A percentile compares a stretch with the other conserved stretches of the same genome.
These are phyloP conservation scores for Russula emetica DNA, from an alignment of 768 basidiomycete species.

Conservation along the genomic window DNA sequence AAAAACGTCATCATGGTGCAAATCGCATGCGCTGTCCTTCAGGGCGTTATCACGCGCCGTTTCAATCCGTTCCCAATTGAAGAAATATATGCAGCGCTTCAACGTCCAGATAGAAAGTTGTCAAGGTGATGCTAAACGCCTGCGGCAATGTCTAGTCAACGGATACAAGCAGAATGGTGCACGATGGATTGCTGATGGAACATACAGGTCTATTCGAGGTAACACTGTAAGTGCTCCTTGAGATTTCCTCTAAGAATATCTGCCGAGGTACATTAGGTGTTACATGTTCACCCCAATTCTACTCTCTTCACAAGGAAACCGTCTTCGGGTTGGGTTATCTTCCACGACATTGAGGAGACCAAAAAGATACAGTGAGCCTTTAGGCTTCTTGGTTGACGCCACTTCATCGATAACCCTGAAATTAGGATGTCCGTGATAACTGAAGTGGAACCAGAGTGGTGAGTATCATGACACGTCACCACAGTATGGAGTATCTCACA, in stretches of 20 bases:
- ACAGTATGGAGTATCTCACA: not conserved
- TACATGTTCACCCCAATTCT: slow-evolving; percentile 91
- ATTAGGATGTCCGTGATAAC: slow-evolving; percentile 85
- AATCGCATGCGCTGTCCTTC: slow-evolving; percentile 86
- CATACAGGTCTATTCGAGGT: slow-evolving; percentile 84
- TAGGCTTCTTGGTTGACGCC: not conserved
- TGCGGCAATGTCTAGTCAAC: slow-evolving; percentile 85
- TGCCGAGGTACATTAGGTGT: slow-evolving; percentile 44
- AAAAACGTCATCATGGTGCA: slow-evolving; percentile 88
- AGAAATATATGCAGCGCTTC: slow-evolving; percentile 93
- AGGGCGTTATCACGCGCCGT: slow-evolving; percentile 90
- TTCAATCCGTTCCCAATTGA: slow-evolving; percentile 90
- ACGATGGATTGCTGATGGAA: slow-evolving; percentile 86
- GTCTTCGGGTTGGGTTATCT: slow-evolving; percentile 88
- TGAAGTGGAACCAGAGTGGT: slow-evolving; percentile 95
- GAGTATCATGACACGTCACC: slow-evolving; percentile 25
- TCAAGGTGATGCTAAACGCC: slow-evolving; percentile 75
- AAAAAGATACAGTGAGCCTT: slow-evolving; percentile 79
- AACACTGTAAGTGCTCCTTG: slow-evolving; percentile 54
- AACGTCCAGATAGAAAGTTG: slow-evolving; percentile 79
- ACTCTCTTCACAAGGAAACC: slow-evolving; percentile 93
- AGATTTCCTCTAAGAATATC: slow-evolving; percentile 2
- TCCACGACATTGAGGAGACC: slow-evolving; percentile 95
- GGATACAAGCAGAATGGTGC: slow-evolving; percentile 96
- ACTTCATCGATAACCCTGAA: slow-evolving; percentile 26